These are phyloP conservation scores for Colletotrichum higginsianum DNA, from an alignment of 2,329 filamentous ascomycete genomes.

Conservation along the genomic window DNA sequence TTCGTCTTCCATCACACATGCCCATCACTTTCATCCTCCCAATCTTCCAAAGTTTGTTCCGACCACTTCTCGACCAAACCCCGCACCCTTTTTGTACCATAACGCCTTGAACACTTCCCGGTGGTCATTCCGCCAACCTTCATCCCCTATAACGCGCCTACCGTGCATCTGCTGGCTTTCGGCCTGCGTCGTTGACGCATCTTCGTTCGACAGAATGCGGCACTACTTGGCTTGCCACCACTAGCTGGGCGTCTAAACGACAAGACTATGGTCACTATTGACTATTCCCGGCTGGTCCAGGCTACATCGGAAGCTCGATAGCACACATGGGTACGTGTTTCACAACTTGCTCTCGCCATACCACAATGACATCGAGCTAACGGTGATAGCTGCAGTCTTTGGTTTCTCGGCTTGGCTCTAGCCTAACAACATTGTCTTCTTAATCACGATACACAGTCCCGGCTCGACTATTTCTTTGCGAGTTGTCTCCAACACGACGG, in stretches of 20 bases:
- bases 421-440: background rate
- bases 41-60: background rate
- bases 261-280: background rate
- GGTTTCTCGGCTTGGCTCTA: background rate
- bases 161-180: background rate
- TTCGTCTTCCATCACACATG: background rate
- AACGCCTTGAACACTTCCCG: background rate
- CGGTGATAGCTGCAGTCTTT: too few relatives aligned
- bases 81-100: background rate
- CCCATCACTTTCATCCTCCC: background rate
- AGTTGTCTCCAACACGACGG: slow-evolving; percentile 53
- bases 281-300: background rate
- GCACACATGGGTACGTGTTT: background rate
- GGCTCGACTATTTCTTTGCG: background rate
- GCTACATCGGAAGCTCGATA: background rate
- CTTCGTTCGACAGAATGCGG: background rate
- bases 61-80: background rate
- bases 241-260: background rate
- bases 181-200: background rate
- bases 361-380: background rate
- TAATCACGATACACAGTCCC: background rate
- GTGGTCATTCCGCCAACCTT: background rate
- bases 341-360: too few relatives aligned
- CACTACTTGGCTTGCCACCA: background rate
- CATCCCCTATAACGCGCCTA: background rate